Evolutionary conservation across 768 basidiomycete species (phyloP), one percentile per base, ranked within the genome.

Genomic region (Collybia mongolica): DNA sequence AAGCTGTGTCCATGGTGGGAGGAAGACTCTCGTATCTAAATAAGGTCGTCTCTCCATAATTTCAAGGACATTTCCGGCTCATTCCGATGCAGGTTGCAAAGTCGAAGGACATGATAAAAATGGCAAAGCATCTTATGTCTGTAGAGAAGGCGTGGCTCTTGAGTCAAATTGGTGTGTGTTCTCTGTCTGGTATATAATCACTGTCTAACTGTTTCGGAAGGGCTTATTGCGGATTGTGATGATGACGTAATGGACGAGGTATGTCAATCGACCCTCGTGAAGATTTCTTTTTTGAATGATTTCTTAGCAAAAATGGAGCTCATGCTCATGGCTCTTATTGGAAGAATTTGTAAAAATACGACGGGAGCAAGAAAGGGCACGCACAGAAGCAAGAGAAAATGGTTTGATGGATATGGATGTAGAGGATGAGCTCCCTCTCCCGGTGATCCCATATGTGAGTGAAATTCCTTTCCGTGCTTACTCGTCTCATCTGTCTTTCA

Each of bases 201-300:
- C 29, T n/a, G 18, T 28, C 22, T 46, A 12, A 24, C 15, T 41
- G 11, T 41, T 23, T 38, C n/a, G 36, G 5, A 38, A 80, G 78
- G 74, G 2, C 72, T 92, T 42, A 93, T 93, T 51, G 79, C 81
- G 6, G 90, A 90, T 61, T 85, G 82, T 60, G 90, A 93, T 64
- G 88, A 90, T 67, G 87, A 90, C 60, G 83, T 90, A 50, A 90
- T 90, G 91, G 92, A 93, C 65, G 93, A 93, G 75, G 88, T 88
- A 57, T 54, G 72, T 44, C 54, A 49, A 39, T 8, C 26, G 20
- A 1, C 32, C 7, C n/a, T n/a, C 9, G 2, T 41, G 3, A 11
- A 12, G 15, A 28, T 51, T 11, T 50, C 39, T 18, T 23, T 22
- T 36, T 12, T 9, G 11, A 42, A 19, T 17, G 24, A 45, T 24